phyloP scores from a whole-genome alignment of 495 filamentous ascomycete species.

The Aspergillus nanangensis region DNA sequence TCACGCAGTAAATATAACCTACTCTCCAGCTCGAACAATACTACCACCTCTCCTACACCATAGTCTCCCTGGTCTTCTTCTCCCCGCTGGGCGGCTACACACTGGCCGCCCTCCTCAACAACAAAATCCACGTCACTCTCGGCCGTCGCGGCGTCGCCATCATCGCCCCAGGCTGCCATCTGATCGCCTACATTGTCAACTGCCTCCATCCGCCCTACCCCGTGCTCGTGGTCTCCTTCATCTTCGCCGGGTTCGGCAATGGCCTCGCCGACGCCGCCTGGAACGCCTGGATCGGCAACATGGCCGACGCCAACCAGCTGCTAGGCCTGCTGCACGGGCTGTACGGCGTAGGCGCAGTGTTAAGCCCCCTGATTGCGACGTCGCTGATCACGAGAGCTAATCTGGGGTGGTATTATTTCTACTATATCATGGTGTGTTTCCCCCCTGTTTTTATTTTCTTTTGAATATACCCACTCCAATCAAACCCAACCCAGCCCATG shows the following conservation, averaged over 20 bases:
- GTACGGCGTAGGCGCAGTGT: constrained; percentile 55
- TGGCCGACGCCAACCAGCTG: constrained; percentile 56
- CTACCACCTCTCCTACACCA: constrained; percentile 51
- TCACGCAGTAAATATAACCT: not conserved
- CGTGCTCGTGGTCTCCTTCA: constrained; percentile 51
- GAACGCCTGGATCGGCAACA: constrained; percentile 61
- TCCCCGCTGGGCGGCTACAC: constrained; percentile 57
- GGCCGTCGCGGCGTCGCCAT: constrained; percentile 77
- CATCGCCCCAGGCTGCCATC: constrained; percentile 57
- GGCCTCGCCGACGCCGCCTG: constrained; percentile 56
- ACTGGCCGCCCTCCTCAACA: constrained; percentile 50
- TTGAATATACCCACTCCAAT: not conserved
- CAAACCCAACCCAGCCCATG: not conserved
- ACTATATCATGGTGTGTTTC: constrained; percentile 53
- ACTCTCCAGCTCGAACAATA: constrained; percentile 50
- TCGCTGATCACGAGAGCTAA: constrained; percentile 46
- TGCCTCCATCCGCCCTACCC: constrained; percentile 55
- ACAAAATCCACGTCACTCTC: constrained; percentile 49
- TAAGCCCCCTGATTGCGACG: constrained; percentile 54
- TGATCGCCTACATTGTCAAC: constrained; percentile 59
- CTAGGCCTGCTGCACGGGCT: constrained; percentile 54
- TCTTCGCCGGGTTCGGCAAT: constrained; percentile 58
- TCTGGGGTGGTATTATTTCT: constrained; percentile 55
- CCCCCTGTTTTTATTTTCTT: not conserved
- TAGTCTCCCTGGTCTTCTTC: constrained; percentile 59